Percentiles rank a stretch among this genome's conserved stretches.
Evolutionary conservation across 768 basidiomycete species (phyloP).

Genomic region (Cubamyces lactineus): DNA sequence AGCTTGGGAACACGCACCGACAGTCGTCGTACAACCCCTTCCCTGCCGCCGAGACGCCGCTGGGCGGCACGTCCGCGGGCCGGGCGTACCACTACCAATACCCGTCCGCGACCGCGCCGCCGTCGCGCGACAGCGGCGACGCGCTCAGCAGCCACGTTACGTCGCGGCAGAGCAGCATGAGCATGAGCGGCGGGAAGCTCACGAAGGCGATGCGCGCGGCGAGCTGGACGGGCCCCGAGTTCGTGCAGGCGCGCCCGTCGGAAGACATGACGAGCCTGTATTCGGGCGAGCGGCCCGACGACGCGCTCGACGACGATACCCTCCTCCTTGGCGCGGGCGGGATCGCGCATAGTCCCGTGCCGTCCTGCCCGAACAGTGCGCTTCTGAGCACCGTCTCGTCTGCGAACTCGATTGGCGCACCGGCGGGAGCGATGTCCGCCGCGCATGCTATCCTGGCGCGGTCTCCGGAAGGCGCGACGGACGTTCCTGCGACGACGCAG

Average conservation of each 20-base stretch:
- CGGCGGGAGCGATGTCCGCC: constrained; percentile 24
- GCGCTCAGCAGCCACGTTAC: constrained; percentile 38
- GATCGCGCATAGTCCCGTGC: constrained; percentile 36
- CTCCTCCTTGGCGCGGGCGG: constrained; percentile 57
- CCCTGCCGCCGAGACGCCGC: constrained; percentile 2
- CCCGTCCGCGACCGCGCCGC: constrained; percentile 19
- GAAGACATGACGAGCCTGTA: constrained; percentile 49
- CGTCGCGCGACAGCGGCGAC: constrained; percentile 50
- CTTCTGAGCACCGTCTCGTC: constrained; percentile 35
- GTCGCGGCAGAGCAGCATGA: constrained; percentile 32
- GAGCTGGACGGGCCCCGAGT: constrained; percentile 62
- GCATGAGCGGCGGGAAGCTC: constrained; percentile 34
- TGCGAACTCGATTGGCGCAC: constrained; percentile 26
- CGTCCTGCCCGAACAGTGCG: constrained; percentile 29
- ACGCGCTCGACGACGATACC: constrained; percentile 52
- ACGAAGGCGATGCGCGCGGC: constrained; percentile 60
- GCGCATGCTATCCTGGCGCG: constrained; percentile 39
- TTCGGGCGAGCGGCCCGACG: constrained; percentile 45
- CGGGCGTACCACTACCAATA: constrained; percentile 3
- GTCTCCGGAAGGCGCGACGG: constrained; percentile 33
- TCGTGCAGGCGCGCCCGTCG: constrained; percentile 38
- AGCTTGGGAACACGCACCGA: constrained; percentile 13
- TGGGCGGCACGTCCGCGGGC: neutral
- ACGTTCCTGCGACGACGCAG: constrained; percentile 22
- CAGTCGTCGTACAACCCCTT: constrained; percentile 16